Evolutionary conservation across 2,329 filamentous ascomycete species (phyloP), one percentile per base, ranked within the genome.

Genomic region (Eutypa lata): DNA sequence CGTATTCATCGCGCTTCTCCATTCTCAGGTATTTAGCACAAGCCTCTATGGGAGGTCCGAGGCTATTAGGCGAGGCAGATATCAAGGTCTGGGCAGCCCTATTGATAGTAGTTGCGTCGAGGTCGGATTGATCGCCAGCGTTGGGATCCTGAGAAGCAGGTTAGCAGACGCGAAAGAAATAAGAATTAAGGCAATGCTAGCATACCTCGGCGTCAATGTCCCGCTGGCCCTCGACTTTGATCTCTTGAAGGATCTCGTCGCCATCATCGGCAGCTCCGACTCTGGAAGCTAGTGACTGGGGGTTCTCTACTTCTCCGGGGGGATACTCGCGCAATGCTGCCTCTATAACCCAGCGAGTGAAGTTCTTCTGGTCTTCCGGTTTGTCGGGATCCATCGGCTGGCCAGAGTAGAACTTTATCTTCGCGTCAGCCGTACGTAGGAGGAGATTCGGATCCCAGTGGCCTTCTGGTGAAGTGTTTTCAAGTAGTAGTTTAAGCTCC

Each of bases 141-240:
- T 53, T 60, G 10, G 45, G 26, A 13, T 50, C 24, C 33, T 45
- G n/a, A 38, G 33, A 40, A 8, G 18, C 42, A 19, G 10, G 21
- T 45, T 16, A 45, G 42, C 22, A 8, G 3, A 45, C 7, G 18
- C n/a, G n/a, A 16, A 24, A 10, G 13, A n/a, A 24, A n/a, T 4
- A 26, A n/a, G 14, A 3, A 16, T 22, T 21, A 11, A 24, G 26
- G 22, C 13, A n/a, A 3, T 45, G 13, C 37, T 3, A 8, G 48
- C 49, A 3, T 58, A 61, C 63, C 57, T 65, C 62, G 2, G 43
- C 48, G 46, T 66, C 64, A 5, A 65, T 52, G 11, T 65, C 63
- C n/a, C 56, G 54, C 18, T 65, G 61, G 1, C 31, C 58, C 11
- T 59, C 60, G 6, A 60, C 56, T 22, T 33, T 52, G 13, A 65